These are phyloP conservation scores for Fusarium solani-melongenae DNA, from an alignment of 2,329 filamentous ascomycete species.

Conservation along the genomic window DNA sequence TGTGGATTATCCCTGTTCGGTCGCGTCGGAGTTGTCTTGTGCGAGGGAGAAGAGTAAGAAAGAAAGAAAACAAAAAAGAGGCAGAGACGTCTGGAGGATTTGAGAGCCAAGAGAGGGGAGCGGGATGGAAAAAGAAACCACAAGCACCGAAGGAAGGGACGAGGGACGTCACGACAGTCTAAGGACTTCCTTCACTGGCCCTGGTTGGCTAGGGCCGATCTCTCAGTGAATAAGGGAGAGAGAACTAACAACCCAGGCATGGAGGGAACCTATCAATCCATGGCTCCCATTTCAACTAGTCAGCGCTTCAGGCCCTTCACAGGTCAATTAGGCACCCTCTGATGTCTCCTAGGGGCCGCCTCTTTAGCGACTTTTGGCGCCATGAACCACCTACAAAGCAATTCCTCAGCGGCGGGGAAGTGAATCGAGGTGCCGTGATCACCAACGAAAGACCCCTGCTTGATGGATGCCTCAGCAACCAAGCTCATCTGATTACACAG, in stretches of 20 bases:
- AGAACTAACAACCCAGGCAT: neutral
- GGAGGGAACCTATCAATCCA: neutral
- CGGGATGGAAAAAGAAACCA: conserved; percentile 35
- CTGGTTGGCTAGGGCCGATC: conserved; percentile 29
- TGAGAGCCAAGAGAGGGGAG: conserved; percentile 25
- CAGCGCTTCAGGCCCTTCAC: conserved; percentile 6
- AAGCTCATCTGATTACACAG: conserved; percentile 28
- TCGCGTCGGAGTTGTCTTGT: conserved; percentile 7
- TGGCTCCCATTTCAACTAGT: neutral
- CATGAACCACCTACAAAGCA: conserved; percentile 21
- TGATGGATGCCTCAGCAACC: conserved; percentile 43
- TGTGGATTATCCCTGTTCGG: conserved; percentile 15
- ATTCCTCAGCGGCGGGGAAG: neutral
- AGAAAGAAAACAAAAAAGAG: conserved; percentile 11
- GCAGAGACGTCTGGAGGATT: conserved; percentile 7
- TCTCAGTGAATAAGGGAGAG: neutral
- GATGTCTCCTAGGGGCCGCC: neutral
- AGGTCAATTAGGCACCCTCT: conserved; percentile 25
- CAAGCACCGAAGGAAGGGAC: conserved; percentile 27
- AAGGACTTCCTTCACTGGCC: neutral
- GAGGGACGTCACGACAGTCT: conserved; percentile 33
- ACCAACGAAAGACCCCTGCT: conserved; percentile 24
- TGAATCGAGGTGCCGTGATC: conserved; percentile 26
- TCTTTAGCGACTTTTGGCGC: neutral
- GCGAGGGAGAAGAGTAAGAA: conserved; percentile 1